Evolutionary conservation across 805 yeast species (phyloP).

Genomic region (Tanozyma kutaoensis): DNA sequence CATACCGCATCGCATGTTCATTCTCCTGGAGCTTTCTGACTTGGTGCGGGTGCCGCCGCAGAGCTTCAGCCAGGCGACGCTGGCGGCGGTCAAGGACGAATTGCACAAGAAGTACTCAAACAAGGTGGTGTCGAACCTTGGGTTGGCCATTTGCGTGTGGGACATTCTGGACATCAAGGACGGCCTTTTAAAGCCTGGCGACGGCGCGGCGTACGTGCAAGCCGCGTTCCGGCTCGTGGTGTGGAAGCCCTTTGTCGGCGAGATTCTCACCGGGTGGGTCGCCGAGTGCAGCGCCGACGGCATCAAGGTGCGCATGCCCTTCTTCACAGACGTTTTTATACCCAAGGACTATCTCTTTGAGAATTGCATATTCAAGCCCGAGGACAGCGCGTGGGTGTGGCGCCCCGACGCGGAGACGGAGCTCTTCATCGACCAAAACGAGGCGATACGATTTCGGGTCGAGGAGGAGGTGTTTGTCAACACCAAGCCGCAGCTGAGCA

Average conservation of each 20-base stretch:
- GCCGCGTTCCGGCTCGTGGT: constrained; percentile 64
- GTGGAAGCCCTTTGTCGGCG: constrained; percentile 93
- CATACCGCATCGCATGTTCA: constrained; percentile 52
- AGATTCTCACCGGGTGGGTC: constrained; percentile 85
- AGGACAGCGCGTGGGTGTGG: constrained; percentile 97
- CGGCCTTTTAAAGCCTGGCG: constrained; percentile 87
- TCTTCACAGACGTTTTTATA: constrained; percentile 85
- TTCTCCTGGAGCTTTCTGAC: constrained; percentile 69
- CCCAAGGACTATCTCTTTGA: constrained; percentile 79
- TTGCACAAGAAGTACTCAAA: constrained; percentile 78
- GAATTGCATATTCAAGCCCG: constrained; percentile 47
- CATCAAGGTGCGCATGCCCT: constrained; percentile 68
- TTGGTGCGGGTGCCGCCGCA: constrained; percentile 83
- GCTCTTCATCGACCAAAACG: constrained; percentile 79
- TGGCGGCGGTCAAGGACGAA: constrained; percentile 64
- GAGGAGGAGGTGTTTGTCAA: constrained; percentile 82
- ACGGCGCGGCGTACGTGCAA: constrained; percentile 76
- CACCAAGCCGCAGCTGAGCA: constrained; percentile 66
- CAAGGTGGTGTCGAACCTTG: constrained; percentile 71
- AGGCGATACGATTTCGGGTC: constrained; percentile 80
- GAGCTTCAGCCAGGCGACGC: constrained; percentile 59
- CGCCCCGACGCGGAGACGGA: constrained; percentile 59
- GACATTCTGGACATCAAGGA: constrained; percentile 75
- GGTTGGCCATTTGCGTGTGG: constrained; percentile 75
- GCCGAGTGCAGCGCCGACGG: constrained; percentile 83